Evolutionary conservation across 352 stramenopile species (phyloP), one percentile per base, ranked within the genome.

Genomic region (Saprolegnia parasitica): DNA sequence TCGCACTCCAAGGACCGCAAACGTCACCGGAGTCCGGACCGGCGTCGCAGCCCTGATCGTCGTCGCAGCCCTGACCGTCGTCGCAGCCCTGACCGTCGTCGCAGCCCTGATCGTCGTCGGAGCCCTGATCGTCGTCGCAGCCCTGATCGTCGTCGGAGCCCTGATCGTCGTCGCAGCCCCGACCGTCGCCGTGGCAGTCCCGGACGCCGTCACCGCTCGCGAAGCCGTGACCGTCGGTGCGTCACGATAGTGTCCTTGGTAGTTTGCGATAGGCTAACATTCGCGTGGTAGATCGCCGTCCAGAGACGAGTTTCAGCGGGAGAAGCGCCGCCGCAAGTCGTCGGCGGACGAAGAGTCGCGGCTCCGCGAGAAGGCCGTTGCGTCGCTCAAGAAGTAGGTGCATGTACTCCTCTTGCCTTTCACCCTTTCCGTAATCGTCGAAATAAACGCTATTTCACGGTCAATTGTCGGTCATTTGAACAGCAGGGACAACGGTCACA

Each of bases 261-360:
- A 20, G 46, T 21, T 52, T 52, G 18, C 18, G 46, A 52, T 20
- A 52, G 18, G 46, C 18, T 52, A 52, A 52, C 18, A 52, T 52
- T 52, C 21, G 46, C 21, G 46, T 52, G 46, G 23, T 66, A 66
- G 63, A 26, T 70, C 63, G 23, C 63, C 63, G 23, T 70, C 63
- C 46, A 70, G 61, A 42, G 63, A 70, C 26, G 63, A 70, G 35
- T 70, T 70, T 35, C 63, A 70, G 23, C 63, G 63, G 6, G 63
- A 70, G 40, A 70, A 70, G 42, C 26, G 46, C 13, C 63, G 16
- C 13, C 42, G 63, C 29, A 58, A 58, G 32, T 8, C 16, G 32
- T 58, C 52, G 8, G 16, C 52, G 8, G 52, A 58, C 32, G 16
- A 58, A 52, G 46, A 52, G 21, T 52, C 46, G 18, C 46, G 46